Percentiles rank a stretch among this genome's conserved stretches.
These are phyloP conservation scores for Sporisorium sorghi DNA, from an alignment of 1,284 basidiomycete genomes.

Conservation along the genomic window DNA sequence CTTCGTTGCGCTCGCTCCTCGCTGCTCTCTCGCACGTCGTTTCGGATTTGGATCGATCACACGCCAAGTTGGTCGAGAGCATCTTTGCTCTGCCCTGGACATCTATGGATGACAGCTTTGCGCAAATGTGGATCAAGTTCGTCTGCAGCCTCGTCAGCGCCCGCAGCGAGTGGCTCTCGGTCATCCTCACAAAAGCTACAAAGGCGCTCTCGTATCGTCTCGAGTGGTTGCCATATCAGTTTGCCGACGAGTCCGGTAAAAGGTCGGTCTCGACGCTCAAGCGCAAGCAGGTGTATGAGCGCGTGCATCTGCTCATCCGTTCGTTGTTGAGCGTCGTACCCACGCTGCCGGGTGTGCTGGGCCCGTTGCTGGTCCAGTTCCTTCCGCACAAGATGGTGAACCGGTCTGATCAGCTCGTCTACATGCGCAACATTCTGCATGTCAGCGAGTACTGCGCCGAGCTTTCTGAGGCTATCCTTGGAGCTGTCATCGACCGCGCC, in stretches of 20 bases:
- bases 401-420: conserved; percentile 84
- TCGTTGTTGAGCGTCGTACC: conserved; percentile 87
- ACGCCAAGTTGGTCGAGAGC: conserved; percentile 86
- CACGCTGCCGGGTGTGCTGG: conserved; percentile 72
- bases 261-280: conserved; percentile 38
- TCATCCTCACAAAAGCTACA: conserved; percentile 83
- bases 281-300: conserved; percentile 84
- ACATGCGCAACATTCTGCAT: conserved; percentile 88
- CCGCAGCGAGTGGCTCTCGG: conserved; percentile 88
- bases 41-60: conserved; percentile 79
- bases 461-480: conserved; percentile 84
- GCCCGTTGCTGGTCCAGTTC: conserved; percentile 82
- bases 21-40: conserved; percentile 72
- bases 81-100: conserved; percentile 92
- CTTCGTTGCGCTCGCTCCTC: conserved; percentile 69
- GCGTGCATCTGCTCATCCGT: conserved; percentile 84
- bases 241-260: conserved; percentile 39
- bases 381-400: conserved; percentile 95
- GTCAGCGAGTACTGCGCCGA: conserved; percentile 91
- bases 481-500: conserved; percentile 87
- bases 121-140: conserved; percentile 74
- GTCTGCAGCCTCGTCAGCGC: conserved; percentile 92
- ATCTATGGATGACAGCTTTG: conserved; percentile 78
- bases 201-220: conserved; percentile 76
- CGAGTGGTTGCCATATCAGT: conserved; percentile 50